Evolutionary conservation across 2,329 filamentous ascomycete genomes (phyloP).

Genomic region (Neurospora sp.): DNA sequence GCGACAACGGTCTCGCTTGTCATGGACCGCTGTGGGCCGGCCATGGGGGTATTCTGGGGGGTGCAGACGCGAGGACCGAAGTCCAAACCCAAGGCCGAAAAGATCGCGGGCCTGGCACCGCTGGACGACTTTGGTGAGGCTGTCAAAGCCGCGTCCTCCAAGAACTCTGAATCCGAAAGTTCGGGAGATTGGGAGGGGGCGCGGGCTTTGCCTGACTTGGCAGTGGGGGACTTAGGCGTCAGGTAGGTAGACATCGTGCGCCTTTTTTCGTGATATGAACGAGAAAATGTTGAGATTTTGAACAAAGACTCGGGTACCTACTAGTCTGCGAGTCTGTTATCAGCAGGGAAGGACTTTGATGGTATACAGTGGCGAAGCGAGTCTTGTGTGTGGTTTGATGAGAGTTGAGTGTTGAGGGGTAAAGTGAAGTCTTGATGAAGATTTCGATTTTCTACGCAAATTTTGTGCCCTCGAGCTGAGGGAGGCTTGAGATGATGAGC

Average conservation of each 20-base stretch:
- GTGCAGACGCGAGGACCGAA: background rate
- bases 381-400: background rate
- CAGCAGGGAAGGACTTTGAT: background rate
- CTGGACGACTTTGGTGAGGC: background rate
- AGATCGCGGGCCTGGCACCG: background rate
- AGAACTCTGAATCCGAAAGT: background rate
- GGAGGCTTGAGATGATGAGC: background rate
- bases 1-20: no score
- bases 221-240: no score
- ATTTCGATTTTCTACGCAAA: no score
- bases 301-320: background rate
- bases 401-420: background rate
- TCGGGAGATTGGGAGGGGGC: no score
- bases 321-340: background rate
- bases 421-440: background rate
- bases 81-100: background rate
- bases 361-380: background rate
- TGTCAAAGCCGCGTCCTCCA: background rate
- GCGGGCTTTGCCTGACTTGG: no score
- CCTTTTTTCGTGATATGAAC: background rate
- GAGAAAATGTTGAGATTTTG: background rate
- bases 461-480: no score
- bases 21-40: no score
- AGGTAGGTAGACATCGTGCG: background rate
- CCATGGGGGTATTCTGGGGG: no score